These are phyloP conservation scores for Ceratocystiopsis sp. DNA, from an alignment of 2,329 filamentous ascomycete species.

Conservation along the genomic window DNA sequence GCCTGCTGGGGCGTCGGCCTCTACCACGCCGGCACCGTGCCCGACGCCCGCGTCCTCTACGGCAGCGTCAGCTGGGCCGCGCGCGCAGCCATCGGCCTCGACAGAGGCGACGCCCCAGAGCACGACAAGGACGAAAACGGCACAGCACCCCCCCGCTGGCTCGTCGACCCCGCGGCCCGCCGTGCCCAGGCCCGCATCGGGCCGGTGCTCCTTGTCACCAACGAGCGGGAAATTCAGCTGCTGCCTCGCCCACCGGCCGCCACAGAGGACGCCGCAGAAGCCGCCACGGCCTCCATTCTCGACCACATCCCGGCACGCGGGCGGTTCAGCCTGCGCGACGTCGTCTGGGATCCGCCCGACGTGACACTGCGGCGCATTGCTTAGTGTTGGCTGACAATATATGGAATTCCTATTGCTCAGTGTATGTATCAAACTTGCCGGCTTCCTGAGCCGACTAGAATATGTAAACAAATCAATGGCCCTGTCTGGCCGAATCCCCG, in stretches of 20 bases:
- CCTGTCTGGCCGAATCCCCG: too few relatives aligned
- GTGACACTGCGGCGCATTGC: slow-evolving; percentile 8
- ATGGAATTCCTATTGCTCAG: too few relatives aligned
- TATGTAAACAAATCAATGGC: too few relatives aligned
- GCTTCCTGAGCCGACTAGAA: too few relatives aligned
- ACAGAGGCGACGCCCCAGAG: neutral
- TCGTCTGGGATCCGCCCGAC: slow-evolving; percentile 23
- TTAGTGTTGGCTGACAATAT: slow-evolving; percentile 1
- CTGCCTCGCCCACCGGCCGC: neutral
- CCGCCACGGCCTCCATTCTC: neutral
- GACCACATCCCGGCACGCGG: slow-evolving; percentile 11
- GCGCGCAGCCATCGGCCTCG: slow-evolving; percentile 18
- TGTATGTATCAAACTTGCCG: neutral
- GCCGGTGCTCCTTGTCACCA: slow-evolving; percentile 14
- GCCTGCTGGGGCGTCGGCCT: slow-evolving; percentile 47
- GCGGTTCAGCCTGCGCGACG: slow-evolving; percentile 16
- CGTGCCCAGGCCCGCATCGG: neutral
- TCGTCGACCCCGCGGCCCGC: neutral
- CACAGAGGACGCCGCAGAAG: neutral
- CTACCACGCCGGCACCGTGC: slow-evolving; percentile 47
- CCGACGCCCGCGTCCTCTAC: slow-evolving; percentile 40
- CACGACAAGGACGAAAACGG: neutral
- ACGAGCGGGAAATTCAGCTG: slow-evolving; percentile 9
- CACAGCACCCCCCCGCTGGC: neutral
- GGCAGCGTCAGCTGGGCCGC: slow-evolving; percentile 20